Percentiles rank a stretch among this genome's conserved stretches.
Conservation (phyloP, 495 filamentous ascomycete species). For the Neurospora tetraspora region DNA sequence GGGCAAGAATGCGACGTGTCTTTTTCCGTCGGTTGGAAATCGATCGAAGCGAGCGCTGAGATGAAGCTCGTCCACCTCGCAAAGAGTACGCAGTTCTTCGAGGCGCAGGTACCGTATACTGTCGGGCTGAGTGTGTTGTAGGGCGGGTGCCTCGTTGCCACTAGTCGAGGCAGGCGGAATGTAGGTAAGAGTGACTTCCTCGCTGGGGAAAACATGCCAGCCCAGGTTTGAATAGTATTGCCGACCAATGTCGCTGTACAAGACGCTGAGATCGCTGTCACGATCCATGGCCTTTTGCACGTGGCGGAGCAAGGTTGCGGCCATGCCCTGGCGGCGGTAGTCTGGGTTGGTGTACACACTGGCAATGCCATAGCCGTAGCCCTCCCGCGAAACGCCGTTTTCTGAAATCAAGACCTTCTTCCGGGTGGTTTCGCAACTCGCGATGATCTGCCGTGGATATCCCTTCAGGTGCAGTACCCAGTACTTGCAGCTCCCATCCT, state of each 20-base stretch:
- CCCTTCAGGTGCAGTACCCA: slow-evolving; percentile 58
- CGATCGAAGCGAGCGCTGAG: slow-evolving; percentile 23
- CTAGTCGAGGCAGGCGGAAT: slow-evolving; percentile 1
- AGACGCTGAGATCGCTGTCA: slow-evolving; percentile 49
- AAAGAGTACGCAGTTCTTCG: slow-evolving; percentile 43
- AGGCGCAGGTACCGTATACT: slow-evolving; percentile 24
- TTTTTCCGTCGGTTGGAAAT: slow-evolving; percentile 20
- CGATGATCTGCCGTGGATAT: slow-evolving; percentile 43
- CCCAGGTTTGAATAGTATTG: slow-evolving; percentile 69
- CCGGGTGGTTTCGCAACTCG: slow-evolving; percentile 69
- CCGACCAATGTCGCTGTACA: slow-evolving; percentile 90
- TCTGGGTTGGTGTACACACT: slow-evolving; percentile 70
- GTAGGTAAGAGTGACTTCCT: slow-evolving; percentile 56
- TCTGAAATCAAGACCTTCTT: slow-evolving; percentile 53
- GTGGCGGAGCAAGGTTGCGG: slow-evolving; percentile 42
- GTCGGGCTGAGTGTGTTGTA: slow-evolving; percentile 4
- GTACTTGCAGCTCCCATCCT: slow-evolving; percentile 48
- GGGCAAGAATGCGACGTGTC: slow-evolving; percentile 58
- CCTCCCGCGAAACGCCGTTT: slow-evolving; percentile 41
- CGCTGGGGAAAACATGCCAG: slow-evolving; percentile 61
- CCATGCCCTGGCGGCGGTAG: slow-evolving; percentile 68
- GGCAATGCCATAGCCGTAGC: slow-evolving; percentile 63
- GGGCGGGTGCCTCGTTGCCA: slow-evolving; percentile 1
- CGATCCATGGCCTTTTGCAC: slow-evolving; percentile 36
- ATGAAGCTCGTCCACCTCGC: slow-evolving; percentile 40